Conservation (phyloP, 1,284 basidiomycete species). For the Irpex rosettiformis region DNA sequence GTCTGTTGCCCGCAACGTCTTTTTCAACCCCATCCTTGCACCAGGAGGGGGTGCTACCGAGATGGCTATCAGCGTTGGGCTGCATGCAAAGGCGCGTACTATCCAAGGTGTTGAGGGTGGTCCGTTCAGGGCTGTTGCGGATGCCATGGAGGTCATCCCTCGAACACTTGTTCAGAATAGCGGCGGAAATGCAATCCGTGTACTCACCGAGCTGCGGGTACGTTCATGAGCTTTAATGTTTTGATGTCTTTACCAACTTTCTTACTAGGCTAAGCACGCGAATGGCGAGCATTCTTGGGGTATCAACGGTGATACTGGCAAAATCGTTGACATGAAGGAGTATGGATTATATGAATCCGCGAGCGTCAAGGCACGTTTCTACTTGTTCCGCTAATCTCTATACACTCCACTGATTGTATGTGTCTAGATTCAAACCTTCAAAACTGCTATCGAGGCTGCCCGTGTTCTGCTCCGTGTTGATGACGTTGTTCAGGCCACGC, state of each 20-base stretch:
- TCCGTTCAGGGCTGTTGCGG: constrained; percentile 90
- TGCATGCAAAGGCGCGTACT: constrained; percentile 80
- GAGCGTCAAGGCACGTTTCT: constrained; percentile 76
- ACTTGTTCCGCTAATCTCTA: not conserved
- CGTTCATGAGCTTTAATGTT: constrained; percentile 29
- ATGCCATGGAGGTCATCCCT: constrained; percentile 97
- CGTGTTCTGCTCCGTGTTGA: constrained; percentile 92
- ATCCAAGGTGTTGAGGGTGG: constrained; percentile 86
- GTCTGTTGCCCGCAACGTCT: constrained; percentile 94
- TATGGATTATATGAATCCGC: constrained; percentile 95
- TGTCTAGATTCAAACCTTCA: constrained; percentile 84
- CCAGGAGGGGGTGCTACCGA: constrained; percentile 97
- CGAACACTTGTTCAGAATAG: constrained; percentile 94
- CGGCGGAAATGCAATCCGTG: constrained; percentile 92
- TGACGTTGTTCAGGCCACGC: constrained; percentile 86
- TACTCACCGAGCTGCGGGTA: constrained; percentile 86
- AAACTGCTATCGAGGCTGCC: constrained; percentile 94
- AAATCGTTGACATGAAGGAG: constrained; percentile 92
- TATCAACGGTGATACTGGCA: constrained; percentile 93
- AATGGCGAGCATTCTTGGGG: constrained; percentile 90
- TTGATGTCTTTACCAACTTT: constrained; percentile 6
- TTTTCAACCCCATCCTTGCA: constrained; percentile 90
- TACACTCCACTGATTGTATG: not conserved
- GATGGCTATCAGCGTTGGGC: constrained; percentile 92
- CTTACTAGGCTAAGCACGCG: constrained; percentile 86